Base-by-base conservation (phyloP, 306 rosid genomes). In the Vicia villosa region DNA sequence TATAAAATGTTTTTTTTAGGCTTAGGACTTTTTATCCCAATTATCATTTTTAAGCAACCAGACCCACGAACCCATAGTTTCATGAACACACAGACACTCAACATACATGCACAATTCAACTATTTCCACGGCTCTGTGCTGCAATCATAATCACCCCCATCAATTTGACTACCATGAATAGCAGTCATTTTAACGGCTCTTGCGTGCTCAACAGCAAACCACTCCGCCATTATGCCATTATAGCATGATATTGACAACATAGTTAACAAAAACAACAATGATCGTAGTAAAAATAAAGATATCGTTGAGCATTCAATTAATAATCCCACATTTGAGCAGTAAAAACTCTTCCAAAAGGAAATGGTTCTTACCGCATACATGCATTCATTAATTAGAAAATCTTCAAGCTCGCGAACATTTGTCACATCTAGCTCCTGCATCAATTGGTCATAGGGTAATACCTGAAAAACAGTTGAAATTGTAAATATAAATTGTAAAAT, bases 331-430 rank as follows among this genome's bases (percentile, higher is more conserved):
- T 36, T 20, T 65, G 60, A 71, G 66, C 21, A 68, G 66, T 22
- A 62, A 46, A 66, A 38, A 58, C 24, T 63, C 38, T 75, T 46
- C 11, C 2, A 24, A 51, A 79, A 74, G 32, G 71, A 28, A 77
- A 54, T 60, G 73, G 70, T 66, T 70, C 87, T 59, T 91, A 94
- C 99, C 96, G 86, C 92, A 79, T 94, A 87, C 97, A 94, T 94
- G 95, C 99, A 94, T 80, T 87, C 97, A 59, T 94, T 91, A 76
- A 94, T 94, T 63, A 94, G 89, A 84, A 94, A 94, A 81, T 94
- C 96, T 87, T 94, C 97, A 34, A 91, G 97, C 75, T 79, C 90
- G 15, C 99, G 86, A 22, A 74, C 95, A 86, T 90, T 91, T 54
- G 83, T 82, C 70, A 94, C 87, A 70, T 94, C 98, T 67, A 94